Evolutionary conservation across 2,329 filamentous ascomycete species (phyloP), one percentile per base, ranked within the genome.

Genomic region (Fusarium sp.): DNA sequence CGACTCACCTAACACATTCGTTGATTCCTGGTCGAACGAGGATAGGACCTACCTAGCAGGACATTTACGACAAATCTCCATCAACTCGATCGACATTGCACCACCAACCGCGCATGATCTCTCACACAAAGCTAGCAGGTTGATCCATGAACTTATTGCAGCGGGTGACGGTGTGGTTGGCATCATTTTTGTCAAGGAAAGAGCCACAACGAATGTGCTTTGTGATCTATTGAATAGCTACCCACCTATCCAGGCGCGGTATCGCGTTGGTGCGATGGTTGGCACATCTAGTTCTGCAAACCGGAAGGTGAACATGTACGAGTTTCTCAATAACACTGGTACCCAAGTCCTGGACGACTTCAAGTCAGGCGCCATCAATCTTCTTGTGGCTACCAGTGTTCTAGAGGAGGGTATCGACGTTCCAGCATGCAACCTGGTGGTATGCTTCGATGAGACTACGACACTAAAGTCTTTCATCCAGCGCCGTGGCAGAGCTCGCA

Each of bases 391-490:
- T 9, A 92, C 90, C 0, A 88, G 83, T 62, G 89, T 92, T 0
- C 79, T 91, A 2, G 89, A 91, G 71, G 90, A 92, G 73, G 90
- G 90, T 0, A 90, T 92, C 45, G 90, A 92, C 68, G 84, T 92
- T 7, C 88, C 88, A 1, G 87, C 85, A 7, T 89, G 90, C 78
- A 89, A 90, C 63, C 75, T 90, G 8, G 86, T 91, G 24, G 79
- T 89, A 38, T 89, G 87, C 71, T 89, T 87, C 58, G 85, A 87
- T 67, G 75, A 78, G 44, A 83, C 83, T 5, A 71, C 69, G 15
- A 87, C 82, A 34, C 78, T 86, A n/a, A 88, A 87, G 66, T 84
- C 86, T 0, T 89, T 88, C 67, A 86, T 90, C 11, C 88, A 90
- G 68, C 82, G 87, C 7, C 83, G 86, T 7, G 85, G 86, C 9